Conservation (phyloP, 2,329 filamentous ascomycete genomes). For the Monosporascus sp. region DNA sequence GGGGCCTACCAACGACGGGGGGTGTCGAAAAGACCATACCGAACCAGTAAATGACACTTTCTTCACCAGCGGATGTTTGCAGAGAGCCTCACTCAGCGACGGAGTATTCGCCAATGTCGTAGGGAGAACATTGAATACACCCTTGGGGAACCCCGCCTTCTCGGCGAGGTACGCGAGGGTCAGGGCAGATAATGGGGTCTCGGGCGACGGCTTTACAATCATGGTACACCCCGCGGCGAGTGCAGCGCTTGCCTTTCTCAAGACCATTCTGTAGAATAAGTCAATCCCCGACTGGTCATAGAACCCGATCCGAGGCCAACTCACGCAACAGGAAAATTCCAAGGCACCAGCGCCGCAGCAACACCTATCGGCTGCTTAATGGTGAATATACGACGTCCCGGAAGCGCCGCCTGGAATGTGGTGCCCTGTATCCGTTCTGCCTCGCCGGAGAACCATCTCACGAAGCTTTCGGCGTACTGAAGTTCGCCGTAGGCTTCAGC, state of each 20-base stretch:
- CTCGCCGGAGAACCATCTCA: conserved; percentile 52
- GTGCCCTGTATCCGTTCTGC: conserved; percentile 50
- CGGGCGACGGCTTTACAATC: conserved; percentile 66
- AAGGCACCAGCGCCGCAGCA: conserved; percentile 62
- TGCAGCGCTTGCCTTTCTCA: conserved; percentile 62
- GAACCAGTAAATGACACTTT: conserved; percentile 73
- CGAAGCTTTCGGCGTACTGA: conserved; percentile 48
- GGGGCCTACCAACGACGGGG: not conserved
- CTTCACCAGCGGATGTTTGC: conserved; percentile 37
- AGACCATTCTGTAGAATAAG: conserved; percentile 40
- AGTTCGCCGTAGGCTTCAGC: conserved; percentile 49
- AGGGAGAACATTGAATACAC: conserved; percentile 54
- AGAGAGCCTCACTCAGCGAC: conserved; percentile 38
- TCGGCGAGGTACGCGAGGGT: conserved; percentile 49
- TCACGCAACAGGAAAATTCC: conserved; percentile 61
- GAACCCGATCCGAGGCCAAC: conserved; percentile 6
- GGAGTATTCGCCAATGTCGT: conserved; percentile 41
- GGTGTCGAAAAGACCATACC: conserved; percentile 8
- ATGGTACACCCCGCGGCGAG: conserved; percentile 70
- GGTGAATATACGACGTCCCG: conserved; percentile 61
- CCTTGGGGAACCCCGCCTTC: conserved; percentile 69
- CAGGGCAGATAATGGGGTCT: conserved; percentile 55
- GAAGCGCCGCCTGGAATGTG: conserved; percentile 51
- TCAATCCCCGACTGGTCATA: not conserved
- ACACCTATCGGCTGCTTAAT: conserved; percentile 72